Evolutionary conservation across 495 filamentous ascomycete genomes (phyloP).

Genomic region (Lindgomyces ingoldianus): DNA sequence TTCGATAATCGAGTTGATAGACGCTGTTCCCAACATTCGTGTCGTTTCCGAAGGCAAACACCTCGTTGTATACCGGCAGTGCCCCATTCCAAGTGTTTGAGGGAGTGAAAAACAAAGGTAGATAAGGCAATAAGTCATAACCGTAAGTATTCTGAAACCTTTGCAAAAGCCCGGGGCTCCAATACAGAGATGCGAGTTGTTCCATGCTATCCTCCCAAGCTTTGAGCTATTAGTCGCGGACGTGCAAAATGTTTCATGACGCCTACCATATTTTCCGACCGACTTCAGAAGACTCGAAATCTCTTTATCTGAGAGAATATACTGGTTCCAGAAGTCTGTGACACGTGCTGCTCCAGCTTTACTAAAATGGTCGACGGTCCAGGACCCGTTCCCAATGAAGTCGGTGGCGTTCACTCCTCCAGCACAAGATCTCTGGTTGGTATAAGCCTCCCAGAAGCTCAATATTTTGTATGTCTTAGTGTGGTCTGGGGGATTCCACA

Average conservation of each 20-base stretch:
- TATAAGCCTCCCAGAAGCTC: slow-evolving; percentile 48
- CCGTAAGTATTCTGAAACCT: slow-evolving; percentile 37
- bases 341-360: slow-evolving; percentile 47
- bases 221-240: slow-evolving; percentile 16
- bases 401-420: slow-evolving; percentile 10
- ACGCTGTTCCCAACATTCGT: slow-evolving; percentile 35
- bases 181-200: slow-evolving; percentile 47
- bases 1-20: slow-evolving; percentile 45
- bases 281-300: slow-evolving; percentile 41
- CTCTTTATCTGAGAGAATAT: slow-evolving; percentile 44
- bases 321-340: slow-evolving; percentile 52
- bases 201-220: slow-evolving; percentile 58
- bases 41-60: slow-evolving; percentile 35
- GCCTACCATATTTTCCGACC: slow-evolving; percentile 50
- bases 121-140: slow-evolving; percentile 40
- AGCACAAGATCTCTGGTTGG: slow-evolving; percentile 38
- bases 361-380: slow-evolving; percentile 54
- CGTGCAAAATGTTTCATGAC: not conserved
- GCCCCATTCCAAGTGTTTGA: slow-evolving; percentile 11
- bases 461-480: slow-evolving; percentile 41
- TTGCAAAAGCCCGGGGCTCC: slow-evolving; percentile 46
- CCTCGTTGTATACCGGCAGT: slow-evolving; percentile 31
- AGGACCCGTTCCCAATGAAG: slow-evolving; percentile 52
- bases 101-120: slow-evolving; percentile 46
- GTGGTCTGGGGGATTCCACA: slow-evolving; percentile 5